Conservation (phyloP, 2,329 filamentous ascomycete genomes). For the Monosporascus sp. region DNA sequence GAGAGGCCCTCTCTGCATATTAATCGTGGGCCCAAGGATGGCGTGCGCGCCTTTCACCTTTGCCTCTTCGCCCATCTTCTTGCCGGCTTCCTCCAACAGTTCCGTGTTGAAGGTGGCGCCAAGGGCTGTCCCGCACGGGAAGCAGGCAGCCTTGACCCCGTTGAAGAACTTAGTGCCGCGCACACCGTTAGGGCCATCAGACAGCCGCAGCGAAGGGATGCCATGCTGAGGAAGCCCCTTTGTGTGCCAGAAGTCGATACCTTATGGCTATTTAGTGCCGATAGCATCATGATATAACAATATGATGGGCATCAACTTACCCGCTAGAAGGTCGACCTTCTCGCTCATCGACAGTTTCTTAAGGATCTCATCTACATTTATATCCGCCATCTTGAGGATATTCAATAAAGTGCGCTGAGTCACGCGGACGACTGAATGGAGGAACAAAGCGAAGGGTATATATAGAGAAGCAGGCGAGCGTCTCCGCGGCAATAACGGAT, state of each 20-base stretch:
- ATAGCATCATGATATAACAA: not conserved
- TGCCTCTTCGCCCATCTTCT: slow-evolving; percentile 47
- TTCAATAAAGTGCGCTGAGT: not conserved
- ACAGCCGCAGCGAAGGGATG: slow-evolving; percentile 59
- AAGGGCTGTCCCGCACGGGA: slow-evolving; percentile 54
- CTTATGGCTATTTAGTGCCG: slow-evolving; percentile 24
- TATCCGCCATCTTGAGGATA: slow-evolving; percentile 37
- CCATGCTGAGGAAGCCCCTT: slow-evolving; percentile 54
- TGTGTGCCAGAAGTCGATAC: slow-evolving; percentile 67
- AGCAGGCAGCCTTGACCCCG: slow-evolving; percentile 54
- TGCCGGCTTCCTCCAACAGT: slow-evolving; percentile 46
- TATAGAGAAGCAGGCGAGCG: not conserved
- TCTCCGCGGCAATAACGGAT: not conserved
- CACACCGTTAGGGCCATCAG: slow-evolving; percentile 66
- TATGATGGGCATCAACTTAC: slow-evolving; percentile 21
- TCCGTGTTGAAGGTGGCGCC: slow-evolving; percentile 53
- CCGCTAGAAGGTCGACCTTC: slow-evolving; percentile 49
- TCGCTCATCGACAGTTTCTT: slow-evolving; percentile 48
- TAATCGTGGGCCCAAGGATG: slow-evolving; percentile 58
- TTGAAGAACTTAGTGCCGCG: slow-evolving; percentile 65
- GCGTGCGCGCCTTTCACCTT: slow-evolving; percentile 53
- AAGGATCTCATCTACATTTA: slow-evolving; percentile 49
- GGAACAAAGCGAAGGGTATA: not conserved
- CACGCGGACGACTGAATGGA: not conserved
- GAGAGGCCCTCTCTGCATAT: slow-evolving; percentile 56